Evolutionary conservation across 2,329 filamentous ascomycete genomes (phyloP).

Genomic region (Akanthomyces uredinophilus): DNA sequence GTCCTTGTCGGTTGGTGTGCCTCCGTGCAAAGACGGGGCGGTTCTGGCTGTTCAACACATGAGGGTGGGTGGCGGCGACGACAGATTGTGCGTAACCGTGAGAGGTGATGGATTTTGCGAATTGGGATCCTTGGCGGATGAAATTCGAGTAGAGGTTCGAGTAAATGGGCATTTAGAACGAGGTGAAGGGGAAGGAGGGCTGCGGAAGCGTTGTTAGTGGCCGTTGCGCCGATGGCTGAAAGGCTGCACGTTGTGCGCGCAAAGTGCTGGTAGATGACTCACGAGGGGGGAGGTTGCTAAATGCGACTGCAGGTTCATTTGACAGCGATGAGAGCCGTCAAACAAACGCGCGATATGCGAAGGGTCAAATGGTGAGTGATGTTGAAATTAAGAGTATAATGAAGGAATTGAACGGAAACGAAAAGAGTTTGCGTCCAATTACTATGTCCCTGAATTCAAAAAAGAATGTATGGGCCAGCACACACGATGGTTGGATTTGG

Average conservation of each 20-base stretch:
- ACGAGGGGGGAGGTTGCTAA: conserved; percentile 9
- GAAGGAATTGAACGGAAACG: conserved; percentile 17
- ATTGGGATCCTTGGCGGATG: conserved; percentile 86
- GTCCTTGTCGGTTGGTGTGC: conserved; percentile 50
- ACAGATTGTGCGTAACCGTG: conserved; percentile 98
- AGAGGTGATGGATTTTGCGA: conserved; percentile 87
- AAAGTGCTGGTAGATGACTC: neutral
- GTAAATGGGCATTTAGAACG: conserved; percentile 86
- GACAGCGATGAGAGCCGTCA: conserved; percentile 78
- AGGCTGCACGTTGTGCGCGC: neutral
- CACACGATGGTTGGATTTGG: conserved; percentile 10
- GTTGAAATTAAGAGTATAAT: conserved; percentile 17
- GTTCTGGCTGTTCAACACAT: conserved; percentile 70
- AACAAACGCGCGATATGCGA: conserved; percentile 72
- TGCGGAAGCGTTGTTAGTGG: conserved; percentile 22
- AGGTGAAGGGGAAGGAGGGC: conserved; percentile 47
- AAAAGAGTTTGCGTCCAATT: conserved; percentile 13
- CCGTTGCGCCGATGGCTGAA: neutral
- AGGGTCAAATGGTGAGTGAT: conserved; percentile 19
- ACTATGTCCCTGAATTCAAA: conserved; percentile 11
- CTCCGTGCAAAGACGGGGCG: conserved; percentile 58
- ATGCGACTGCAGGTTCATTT: conserved; percentile 92
- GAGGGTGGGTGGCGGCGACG: conserved; percentile 82
- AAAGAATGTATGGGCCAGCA: conserved; percentile 19
- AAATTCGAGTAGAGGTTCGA: conserved; percentile 69